phyloP scores from a whole-genome alignment of 106 monocot genomes.

The Chionographis japonica region DNA sequence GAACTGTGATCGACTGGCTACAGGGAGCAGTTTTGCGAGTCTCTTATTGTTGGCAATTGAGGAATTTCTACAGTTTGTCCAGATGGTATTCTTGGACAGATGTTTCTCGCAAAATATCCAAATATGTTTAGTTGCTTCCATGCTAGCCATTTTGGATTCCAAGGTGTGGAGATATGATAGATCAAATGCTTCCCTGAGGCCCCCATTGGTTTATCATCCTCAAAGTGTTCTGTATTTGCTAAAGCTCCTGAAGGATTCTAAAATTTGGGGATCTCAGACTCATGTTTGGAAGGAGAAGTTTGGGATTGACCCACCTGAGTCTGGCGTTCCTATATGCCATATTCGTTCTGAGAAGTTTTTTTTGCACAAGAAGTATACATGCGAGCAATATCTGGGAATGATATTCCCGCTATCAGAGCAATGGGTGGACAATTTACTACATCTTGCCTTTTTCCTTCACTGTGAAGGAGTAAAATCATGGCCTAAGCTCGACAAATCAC shows the following conservation, averaged over 20 bases:
- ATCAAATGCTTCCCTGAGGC: conserved; percentile 31
- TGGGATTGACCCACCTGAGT: conserved; percentile 13
- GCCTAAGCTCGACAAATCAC: conserved; percentile 34
- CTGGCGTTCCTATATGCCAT: conserved; percentile 30
- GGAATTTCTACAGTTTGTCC: conserved; percentile 67
- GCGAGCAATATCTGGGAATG: conserved; percentile 59
- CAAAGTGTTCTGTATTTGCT: conserved; percentile 65
- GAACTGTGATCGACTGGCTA: conserved; percentile 23
- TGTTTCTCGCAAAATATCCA: conserved; percentile 48
- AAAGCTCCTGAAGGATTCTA: conserved; percentile 62
- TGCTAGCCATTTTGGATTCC: conserved; percentile 53
- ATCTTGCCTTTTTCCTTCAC: conserved; percentile 71
- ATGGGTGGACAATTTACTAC: conserved; percentile 78
- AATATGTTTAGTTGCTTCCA: conserved; percentile 55
- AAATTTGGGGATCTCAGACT: conserved; percentile 27
- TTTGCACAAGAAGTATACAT: conserved; percentile 49
- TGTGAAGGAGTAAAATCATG: conserved; percentile 58
- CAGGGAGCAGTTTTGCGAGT: conserved; percentile 26
- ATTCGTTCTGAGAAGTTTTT: conserved; percentile 43
- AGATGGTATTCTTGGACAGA: conserved; percentile 40
- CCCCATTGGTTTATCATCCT: conserved; percentile 72
- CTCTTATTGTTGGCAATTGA: conserved; percentile 58
- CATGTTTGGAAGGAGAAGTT: conserved; percentile 24
- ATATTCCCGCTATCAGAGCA: conserved; percentile 63
- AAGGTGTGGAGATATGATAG: conserved; percentile 53